Evolutionary conservation across 192 early-diverging fungal genomes (phyloP).

Genomic region (Paraglomus brasilianum): DNA sequence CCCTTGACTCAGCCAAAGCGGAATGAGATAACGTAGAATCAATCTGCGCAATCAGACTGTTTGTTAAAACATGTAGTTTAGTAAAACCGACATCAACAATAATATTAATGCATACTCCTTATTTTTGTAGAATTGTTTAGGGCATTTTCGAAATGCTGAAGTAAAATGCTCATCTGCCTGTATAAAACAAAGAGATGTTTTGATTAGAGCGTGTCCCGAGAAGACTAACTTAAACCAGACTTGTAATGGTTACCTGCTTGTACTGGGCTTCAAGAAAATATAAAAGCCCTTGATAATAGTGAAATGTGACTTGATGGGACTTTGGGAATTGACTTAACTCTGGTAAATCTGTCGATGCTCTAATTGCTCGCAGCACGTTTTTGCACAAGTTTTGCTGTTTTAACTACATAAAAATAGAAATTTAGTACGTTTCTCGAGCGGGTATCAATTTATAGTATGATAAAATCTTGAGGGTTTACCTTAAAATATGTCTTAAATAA

Average conservation of each 20-base stretch:
- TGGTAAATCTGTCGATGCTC: conserved; percentile 70
- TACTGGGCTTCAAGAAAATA: conserved; percentile 86
- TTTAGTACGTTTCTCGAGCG: not conserved
- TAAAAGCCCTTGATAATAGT: conserved; percentile 85
- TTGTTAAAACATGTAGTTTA: conserved; percentile 30
- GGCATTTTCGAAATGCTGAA: conserved; percentile 51
- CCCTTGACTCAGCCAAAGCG: conserved; percentile 72
- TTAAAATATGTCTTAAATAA: conserved; percentile 87
- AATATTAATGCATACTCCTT: conserved; percentile 42
- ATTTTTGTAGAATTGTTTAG: conserved; percentile 37
- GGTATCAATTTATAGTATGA: not conserved
- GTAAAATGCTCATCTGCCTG: conserved; percentile 56
- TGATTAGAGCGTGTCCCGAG: not conserved
- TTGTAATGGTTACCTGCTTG: conserved; percentile 44
- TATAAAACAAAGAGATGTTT: not conserved
- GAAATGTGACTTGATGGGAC: conserved; percentile 80
- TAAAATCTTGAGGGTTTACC: conserved; percentile 46
- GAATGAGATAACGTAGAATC: conserved; percentile 81
- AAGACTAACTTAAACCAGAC: not conserved
- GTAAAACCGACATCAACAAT: not conserved
- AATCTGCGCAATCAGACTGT: conserved; percentile 53
- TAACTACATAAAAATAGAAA: conserved; percentile 45
- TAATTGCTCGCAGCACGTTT: conserved; percentile 76
- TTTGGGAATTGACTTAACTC: conserved; percentile 74
- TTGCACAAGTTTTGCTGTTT: conserved; percentile 78